Conservation (phyloP, 2,329 filamentous ascomycete genomes). For the Penicillium psychrosexuale region DNA sequence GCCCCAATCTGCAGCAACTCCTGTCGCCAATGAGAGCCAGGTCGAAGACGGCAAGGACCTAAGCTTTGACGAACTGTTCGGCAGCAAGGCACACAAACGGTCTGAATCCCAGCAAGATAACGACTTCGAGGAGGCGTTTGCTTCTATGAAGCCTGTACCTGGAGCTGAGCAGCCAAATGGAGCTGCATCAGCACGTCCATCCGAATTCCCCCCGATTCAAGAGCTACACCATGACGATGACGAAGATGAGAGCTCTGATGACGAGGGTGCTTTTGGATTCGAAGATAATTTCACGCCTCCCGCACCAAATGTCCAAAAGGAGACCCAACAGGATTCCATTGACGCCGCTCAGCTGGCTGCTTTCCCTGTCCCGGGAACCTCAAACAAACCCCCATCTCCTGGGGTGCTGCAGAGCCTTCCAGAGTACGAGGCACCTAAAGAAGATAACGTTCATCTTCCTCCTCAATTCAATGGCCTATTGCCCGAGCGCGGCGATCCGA, state of each 20-base stretch:
- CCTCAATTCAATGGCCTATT: slow-evolving; percentile 42
- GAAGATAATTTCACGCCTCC: slow-evolving; percentile 86
- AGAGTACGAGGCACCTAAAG: slow-evolving; percentile 33
- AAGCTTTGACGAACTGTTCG: slow-evolving; percentile 49
- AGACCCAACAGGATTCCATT: slow-evolving; percentile 31
- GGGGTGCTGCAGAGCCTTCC: slow-evolving; percentile 58
- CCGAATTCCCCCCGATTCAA: slow-evolving; percentile 92
- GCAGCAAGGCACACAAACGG: slow-evolving; percentile 42
- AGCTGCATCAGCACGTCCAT: slow-evolving; percentile 30
- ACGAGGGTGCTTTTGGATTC: slow-evolving; percentile 66
- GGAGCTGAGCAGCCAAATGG: slow-evolving; percentile 42
- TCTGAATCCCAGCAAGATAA: slow-evolving; percentile 47
- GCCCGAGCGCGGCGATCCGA: slow-evolving; percentile 41
- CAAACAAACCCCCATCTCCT: slow-evolving; percentile 48
- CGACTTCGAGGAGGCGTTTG: slow-evolving; percentile 49
- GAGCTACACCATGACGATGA: slow-evolving; percentile 78
- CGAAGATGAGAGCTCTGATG: slow-evolving; percentile 75
- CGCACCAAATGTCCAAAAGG: slow-evolving; percentile 39
- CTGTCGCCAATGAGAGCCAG: slow-evolving; percentile 23
- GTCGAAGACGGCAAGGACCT: slow-evolving; percentile 31
- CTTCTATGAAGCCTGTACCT: slow-evolving; percentile 47
- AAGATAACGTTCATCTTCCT: slow-evolving; percentile 30
- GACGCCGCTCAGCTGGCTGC: slow-evolving; percentile 39
- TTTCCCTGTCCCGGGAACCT: slow-evolving; percentile 41
- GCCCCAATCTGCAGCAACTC: slow-evolving; percentile 47